Base-by-base conservation (phyloP, 2,329 filamentous ascomycete species). In the Amauroascus niger region DNA sequence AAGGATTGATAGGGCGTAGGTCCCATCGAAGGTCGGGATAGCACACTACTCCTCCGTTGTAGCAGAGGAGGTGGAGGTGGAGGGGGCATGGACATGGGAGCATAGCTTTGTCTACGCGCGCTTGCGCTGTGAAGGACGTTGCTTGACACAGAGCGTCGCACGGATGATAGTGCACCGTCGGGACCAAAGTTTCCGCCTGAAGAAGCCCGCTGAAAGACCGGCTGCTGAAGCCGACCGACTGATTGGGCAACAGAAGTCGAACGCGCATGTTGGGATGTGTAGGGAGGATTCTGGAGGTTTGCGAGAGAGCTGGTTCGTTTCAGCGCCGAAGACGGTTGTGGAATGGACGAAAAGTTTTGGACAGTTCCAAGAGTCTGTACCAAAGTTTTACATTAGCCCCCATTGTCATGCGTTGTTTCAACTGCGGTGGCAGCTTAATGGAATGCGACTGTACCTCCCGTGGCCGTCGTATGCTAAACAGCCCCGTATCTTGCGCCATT, bases 401-500 rank as follows among this genome's bases (percentile, higher is more conserved):
- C n/a, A 33, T 44, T 6, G 16, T 30, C 6, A 6, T 20, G 7
- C 16, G 8, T 13, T 24, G 39, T 13, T 28, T 45, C 11, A 16
- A 5, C 6, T 2, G 18, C 3, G 14, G 24, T 6, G 39, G n/a
- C 22, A 32, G 32, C 40, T 24, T 7, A 41, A 32, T 24, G 28
- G 22, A 55, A 30, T 52, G 33, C 28, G 32, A 69, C 80, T 69
- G 9, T 77, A 94, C 89, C 79, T 96, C 90, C 78, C 91, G 82
- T 62, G 87, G 86, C 66, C 90, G 85, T 72, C 88, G 88, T 68
- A 94, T 88, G 66, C 89, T 95, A 79, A 91, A 96, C 67, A 93
- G 77, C 65, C 86, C 87, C 57, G 83, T 82, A 65, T 94, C 88
- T 74, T 93, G 87, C 74, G 88, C 88, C 88, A 94, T 94, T 65